Percentiles rank a stretch among this genome's conserved stretches.
These are phyloP conservation scores for Lizonia empirigonia DNA, from an alignment of 2,329 filamentous ascomycete genomes.

Conservation along the genomic window DNA sequence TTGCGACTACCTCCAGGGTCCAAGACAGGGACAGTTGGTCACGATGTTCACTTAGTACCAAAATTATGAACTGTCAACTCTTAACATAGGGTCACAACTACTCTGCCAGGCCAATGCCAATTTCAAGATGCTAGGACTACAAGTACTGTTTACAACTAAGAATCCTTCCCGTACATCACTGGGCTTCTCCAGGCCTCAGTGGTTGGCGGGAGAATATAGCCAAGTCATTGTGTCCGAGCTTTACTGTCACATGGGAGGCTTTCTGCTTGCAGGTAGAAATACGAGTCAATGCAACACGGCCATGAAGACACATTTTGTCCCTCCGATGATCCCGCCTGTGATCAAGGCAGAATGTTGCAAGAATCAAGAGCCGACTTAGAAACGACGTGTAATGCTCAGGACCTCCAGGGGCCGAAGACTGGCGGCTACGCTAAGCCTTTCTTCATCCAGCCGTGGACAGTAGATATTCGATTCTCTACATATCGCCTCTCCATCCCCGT, in stretches of 20 bases:
- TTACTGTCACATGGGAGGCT: background rate
- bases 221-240: background rate
- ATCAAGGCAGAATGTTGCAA: background rate
- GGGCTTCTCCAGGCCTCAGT: too few relatives aligned
- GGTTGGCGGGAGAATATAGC: too few relatives aligned
- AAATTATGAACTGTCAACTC: too few relatives aligned
- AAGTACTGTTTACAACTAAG: too few relatives aligned
- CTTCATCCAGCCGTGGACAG: too few relatives aligned
- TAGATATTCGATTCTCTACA: too few relatives aligned
- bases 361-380: background rate
- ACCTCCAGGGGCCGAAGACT: too few relatives aligned
- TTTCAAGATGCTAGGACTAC: too few relatives aligned
- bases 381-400: background rate
- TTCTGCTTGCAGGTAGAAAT: background rate
- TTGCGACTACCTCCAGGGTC: constrained; percentile 16
- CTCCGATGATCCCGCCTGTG: background rate
- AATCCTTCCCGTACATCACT: too few relatives aligned
- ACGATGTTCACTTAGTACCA: background rate
- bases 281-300: background rate
- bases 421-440: background rate
- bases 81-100: background rate
- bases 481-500: too few relatives aligned
- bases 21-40: constrained; percentile 1
- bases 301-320: background rate
- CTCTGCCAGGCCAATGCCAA: background rate